A percentile compares a stretch with the other conserved stretches of the same genome.
phyloP scores from a whole-genome alignment of 192 early-diverging fungal species.

The Piromyces finnis region DNA sequence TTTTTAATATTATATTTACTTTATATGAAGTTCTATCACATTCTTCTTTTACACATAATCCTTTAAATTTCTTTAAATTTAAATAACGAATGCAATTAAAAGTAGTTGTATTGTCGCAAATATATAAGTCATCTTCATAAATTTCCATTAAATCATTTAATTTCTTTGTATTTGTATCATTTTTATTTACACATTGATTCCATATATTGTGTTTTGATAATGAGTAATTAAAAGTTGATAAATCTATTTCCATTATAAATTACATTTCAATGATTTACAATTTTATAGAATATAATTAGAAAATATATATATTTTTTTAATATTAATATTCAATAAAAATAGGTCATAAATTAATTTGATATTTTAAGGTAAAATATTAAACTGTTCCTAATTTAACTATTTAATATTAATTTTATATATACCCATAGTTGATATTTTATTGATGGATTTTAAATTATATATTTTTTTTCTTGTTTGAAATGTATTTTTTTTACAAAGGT shows the following conservation, averaged over 20 bases:
- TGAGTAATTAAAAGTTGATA: background rate
- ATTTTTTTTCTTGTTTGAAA: no score
- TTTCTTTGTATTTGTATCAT: background rate
- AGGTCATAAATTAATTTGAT: no score
- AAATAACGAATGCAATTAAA: background rate
- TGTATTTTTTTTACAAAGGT: no score
- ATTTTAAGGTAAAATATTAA: no score
- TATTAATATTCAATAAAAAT: no score
- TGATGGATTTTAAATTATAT: no score
- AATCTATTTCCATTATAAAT: background rate
- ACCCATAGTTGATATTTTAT: no score
- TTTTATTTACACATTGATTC: background rate
- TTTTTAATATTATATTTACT: background rate
- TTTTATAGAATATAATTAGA: no score
- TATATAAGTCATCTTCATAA: background rate
- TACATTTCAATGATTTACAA: no score
- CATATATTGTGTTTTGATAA: background rate
- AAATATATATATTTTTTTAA: no score
- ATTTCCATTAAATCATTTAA: background rate
- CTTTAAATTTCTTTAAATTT: background rate
- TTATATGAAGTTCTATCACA: background rate
- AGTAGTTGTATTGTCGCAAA: background rate
- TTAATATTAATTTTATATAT: no score
- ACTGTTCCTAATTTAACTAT: no score
- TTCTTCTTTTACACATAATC: background rate